phyloP scores from a whole-genome alignment of 768 basidiomycete species.

The Pleurotus djamor region DNA sequence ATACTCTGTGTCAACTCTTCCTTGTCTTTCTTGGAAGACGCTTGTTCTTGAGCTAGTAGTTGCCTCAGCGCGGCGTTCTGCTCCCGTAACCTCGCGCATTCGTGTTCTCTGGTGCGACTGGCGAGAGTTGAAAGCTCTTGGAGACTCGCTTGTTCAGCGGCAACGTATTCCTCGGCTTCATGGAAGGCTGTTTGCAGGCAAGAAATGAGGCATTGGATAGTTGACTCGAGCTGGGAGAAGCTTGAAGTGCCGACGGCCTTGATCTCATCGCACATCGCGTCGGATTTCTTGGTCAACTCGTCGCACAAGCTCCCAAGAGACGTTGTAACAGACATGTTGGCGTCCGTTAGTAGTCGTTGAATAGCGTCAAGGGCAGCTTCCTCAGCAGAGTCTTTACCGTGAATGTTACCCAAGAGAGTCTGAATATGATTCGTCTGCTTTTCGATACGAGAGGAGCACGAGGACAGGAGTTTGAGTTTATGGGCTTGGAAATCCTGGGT shows the following conservation, averaged over 20 bases:
- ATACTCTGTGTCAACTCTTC: conserved; percentile 76
- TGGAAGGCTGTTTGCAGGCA: conserved; percentile 59
- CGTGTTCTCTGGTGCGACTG: conserved; percentile 42
- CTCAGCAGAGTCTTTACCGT: conserved; percentile 53
- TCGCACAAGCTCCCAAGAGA: conserved; percentile 57
- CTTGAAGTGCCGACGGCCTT: conserved; percentile 40
- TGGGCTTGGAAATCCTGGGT: conserved; percentile 53
- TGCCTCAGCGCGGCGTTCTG: conserved; percentile 68
- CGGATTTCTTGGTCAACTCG: conserved; percentile 45
- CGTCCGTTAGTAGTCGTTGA: conserved; percentile 47
- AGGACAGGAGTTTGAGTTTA: conserved; percentile 51
- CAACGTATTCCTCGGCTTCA: conserved; percentile 57
- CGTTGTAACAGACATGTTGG: conserved; percentile 48
- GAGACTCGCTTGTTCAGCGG: conserved; percentile 49
- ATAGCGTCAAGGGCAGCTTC: conserved; percentile 48
- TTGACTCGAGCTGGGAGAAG: conserved; percentile 48
- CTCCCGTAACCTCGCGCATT: conserved; percentile 59
- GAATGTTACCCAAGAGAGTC: conserved; percentile 49
- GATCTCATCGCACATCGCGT: conserved; percentile 44
- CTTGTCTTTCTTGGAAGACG: conserved; percentile 63
- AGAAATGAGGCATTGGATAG: conserved; percentile 54
- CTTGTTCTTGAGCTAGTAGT: conserved; percentile 65
- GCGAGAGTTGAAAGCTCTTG: conserved; percentile 47
- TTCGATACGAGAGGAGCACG: conserved; percentile 52
- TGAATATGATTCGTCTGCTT: conserved; percentile 56